Base-by-base conservation (phyloP, 2,329 filamentous ascomycete genomes). In the Trichoderma afroharzianum region DNA sequence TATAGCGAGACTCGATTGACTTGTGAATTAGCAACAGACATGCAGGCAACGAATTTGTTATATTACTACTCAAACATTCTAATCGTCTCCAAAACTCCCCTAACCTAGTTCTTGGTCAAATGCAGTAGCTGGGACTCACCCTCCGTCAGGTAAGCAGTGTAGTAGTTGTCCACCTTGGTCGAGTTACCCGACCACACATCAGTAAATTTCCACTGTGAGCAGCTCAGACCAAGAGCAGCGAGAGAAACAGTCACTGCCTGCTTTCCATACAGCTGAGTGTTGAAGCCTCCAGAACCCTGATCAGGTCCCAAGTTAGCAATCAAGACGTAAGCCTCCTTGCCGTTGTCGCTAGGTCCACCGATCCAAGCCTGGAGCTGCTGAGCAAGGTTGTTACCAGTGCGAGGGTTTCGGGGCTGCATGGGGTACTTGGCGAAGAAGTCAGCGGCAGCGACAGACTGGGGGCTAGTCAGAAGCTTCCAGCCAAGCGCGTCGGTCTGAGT, bases 381-480 rank as follows among this genome's bases (percentile, higher is more conserved):
- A 4, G 71, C 50, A 26, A 63, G 39, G 18, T 72, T 72, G 62
- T 57, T 67, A n/a, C 71, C 71, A 15, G 68, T 72, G 5, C 68
- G 68, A 47, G 71, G 71, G 24, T 72, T 72, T 1, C 71, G 71
- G 11, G 71, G 71, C 47, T 72, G 71, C 71, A 72, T 72, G 21
- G 71, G 71, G 33, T 72, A 72, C 62, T 68, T 55, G 36, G 71
- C 71, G 26, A 72, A 72, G 68, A 72, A 72, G 30, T 72, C 36
- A 14, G 71, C 61, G 5, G 71, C 71, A 8, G 68, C 36, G 18
- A 24, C 39, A 3, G 71, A 72, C 43, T 72, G 55, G 7, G 14
- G 28, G 26, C 55, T 72, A 24, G 68, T 71, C 14, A 66, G 28
- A 39, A 72, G 62, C 62, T 71, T 64, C 8, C 36, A 53, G n/a